These are phyloP conservation scores for Otatea glauca DNA, from an alignment of 176 grass and related monocot species.

Conservation along the genomic window DNA sequence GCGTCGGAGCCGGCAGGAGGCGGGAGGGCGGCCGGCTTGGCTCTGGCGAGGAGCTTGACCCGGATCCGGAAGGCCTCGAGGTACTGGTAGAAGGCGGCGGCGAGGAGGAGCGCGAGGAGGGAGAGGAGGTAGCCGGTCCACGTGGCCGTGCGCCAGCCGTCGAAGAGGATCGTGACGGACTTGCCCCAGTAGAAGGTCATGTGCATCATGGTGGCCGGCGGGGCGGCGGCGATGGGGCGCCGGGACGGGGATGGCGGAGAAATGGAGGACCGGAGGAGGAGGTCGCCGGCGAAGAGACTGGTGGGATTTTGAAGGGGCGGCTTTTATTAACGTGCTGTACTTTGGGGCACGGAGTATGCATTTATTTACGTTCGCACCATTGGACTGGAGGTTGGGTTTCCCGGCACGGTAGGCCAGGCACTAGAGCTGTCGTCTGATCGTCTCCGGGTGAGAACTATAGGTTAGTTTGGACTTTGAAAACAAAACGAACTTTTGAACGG, in stretches of 20 bases:
- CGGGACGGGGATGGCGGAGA: neutral
- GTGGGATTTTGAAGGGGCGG: slow-evolving; percentile 47
- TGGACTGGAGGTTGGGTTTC: neutral
- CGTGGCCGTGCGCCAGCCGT: slow-evolving; percentile 75
- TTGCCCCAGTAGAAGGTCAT: slow-evolving; percentile 99
- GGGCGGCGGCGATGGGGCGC: neutral
- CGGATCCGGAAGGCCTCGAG: slow-evolving; percentile 85
- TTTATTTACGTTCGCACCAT: slow-evolving; percentile 38
- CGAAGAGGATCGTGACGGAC: slow-evolving; percentile 84
- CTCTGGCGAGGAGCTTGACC: slow-evolving; percentile 53
- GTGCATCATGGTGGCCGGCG: slow-evolving; percentile 80
- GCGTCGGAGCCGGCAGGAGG: slow-evolving; percentile 44
- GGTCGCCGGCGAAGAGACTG: slow-evolving; percentile 43
- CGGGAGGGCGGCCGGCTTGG: slow-evolving; percentile 45
- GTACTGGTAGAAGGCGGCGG: slow-evolving; percentile 94
- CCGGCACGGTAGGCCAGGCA: neutral
- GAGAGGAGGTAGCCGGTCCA: slow-evolving; percentile 79
- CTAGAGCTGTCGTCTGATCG: neutral
- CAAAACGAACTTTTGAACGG: no score
- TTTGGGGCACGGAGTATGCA: neutral
- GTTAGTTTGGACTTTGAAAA: no score
- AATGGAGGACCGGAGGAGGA: neutral
- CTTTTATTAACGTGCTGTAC: neutral
- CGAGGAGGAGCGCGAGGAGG: slow-evolving; percentile 73
- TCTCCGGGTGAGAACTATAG: neutral